Evolutionary conservation across 345 rosid genomes (phyloP), one percentile per base, ranked within the genome.

Genomic region (Geranium rotundifolium): DNA sequence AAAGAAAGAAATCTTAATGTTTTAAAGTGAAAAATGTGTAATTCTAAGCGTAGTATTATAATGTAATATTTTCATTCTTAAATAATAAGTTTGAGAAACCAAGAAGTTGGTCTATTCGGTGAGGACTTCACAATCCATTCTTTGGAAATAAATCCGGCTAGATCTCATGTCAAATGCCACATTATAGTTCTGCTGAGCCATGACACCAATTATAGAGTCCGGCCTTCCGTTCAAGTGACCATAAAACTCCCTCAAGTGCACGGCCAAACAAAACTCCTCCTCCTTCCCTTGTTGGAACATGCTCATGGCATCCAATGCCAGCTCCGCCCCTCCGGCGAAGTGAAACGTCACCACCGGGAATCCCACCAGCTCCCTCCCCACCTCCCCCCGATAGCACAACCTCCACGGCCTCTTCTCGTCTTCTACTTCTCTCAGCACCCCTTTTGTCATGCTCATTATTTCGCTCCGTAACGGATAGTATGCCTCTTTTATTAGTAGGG

Each of bases 271-370:
- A 59, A 87, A 80, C 27, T 62, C 70, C 15, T 80, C n/a, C 4
- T 68, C 56, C 4, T 30, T n/a, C 20, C 62, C 63, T 57, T 70
- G 79, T 29, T 77, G 75, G 63, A 87, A 84, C 74, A 84, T 55
- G 66, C 84, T 77, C 12, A 59, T 30, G 0, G 76, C 68, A 17
- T 82, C 87, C 67, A 87, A 61, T 46, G 65, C 83, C 64, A 87
- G 54, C 39, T 84, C 86, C 1, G 84, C 93, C 6, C 80, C 86
- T 0, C 65, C 89, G 0, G 76, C 67, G 4, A 86, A 82, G 30
- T 59, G 86, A 54, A 84, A 72, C 23, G 84, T 73, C 57, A 84
- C 75, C 10, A 41, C 61, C 0, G 93, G 90, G 65, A 87, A 84
- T 52, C 83, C 87, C 3, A 34, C 54, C 1, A 82, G 72, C 71